Conservation (phyloP, 768 basidiomycete species). For the Pleurotus citrinopileatus region DNA sequence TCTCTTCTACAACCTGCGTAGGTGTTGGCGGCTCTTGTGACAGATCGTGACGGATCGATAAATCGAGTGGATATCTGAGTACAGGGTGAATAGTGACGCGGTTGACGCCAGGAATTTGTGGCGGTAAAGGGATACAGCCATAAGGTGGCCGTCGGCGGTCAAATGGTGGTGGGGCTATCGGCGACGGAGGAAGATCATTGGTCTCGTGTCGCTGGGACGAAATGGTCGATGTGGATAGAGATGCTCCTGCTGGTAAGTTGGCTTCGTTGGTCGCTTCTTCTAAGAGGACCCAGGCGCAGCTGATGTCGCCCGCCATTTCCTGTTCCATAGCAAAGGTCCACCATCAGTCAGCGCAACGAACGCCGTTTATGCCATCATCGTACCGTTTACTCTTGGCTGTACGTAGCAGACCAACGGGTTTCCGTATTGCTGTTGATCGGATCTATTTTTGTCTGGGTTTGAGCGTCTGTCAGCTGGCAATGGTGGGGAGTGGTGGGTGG, state of each 20-base stretch:
- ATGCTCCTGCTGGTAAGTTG: neutral
- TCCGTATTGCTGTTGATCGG: too few species aligned
- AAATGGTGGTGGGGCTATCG: neutral
- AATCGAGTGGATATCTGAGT: neutral
- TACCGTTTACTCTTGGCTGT: too few species aligned
- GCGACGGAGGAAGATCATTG: too few species aligned
- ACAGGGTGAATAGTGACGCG: neutral
- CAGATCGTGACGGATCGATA: neutral
- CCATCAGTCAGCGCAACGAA: neutral
- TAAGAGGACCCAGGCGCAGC: neutral
- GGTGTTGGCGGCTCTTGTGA: neutral
- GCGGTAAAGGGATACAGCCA: neutral
- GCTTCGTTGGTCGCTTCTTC: neutral
- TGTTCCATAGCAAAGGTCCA: neutral
- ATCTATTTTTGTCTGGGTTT: too few species aligned
- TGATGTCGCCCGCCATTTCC: neutral
- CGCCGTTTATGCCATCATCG: neutral
- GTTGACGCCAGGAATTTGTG: neutral
- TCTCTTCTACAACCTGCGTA: neutral
- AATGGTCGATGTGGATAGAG: neutral
- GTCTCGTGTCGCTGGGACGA: too few species aligned
- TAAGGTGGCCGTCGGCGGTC: neutral
- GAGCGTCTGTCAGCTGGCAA: too few species aligned
- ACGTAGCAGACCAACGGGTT: too few species aligned
- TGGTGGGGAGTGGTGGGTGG: too few species aligned